phyloP scores from a whole-genome alignment of 1,284 basidiomycete genomes.

The Microbotryum lychnidis-dioicae region DNA sequence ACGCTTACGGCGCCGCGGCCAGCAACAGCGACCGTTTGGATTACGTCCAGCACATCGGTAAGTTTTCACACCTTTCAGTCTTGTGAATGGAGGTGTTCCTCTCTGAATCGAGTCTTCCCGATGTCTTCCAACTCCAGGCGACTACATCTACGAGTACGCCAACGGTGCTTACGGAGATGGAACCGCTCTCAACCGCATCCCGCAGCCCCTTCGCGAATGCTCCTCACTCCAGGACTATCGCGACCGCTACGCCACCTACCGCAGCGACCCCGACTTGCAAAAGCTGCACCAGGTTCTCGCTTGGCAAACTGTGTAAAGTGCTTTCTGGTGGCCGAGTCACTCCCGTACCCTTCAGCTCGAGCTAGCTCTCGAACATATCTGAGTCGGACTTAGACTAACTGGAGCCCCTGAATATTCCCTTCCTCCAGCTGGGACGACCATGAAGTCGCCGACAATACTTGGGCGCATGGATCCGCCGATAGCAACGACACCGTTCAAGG shows the following conservation, averaged over 20 bases:
- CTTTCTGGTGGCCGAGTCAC: not conserved
- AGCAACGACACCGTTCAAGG: slow-evolving; percentile 51
- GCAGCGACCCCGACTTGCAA: slow-evolving; percentile 50
- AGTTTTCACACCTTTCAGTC: slow-evolving; percentile 39
- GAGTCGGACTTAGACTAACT: not conserved
- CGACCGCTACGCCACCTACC: slow-evolving; percentile 53
- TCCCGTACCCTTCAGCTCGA: too few relatives aligned
- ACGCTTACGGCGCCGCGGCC: slow-evolving; percentile 56
- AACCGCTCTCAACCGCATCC: slow-evolving; percentile 34
- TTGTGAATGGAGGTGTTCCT: not conserved
- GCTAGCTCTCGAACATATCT: too few relatives aligned
- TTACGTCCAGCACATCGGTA: slow-evolving; percentile 56
- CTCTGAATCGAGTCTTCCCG: not conserved
- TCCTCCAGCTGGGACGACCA: slow-evolving; percentile 51
- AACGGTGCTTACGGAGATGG: slow-evolving; percentile 40
- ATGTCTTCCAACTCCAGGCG: not conserved
- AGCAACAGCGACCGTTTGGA: slow-evolving; percentile 51
- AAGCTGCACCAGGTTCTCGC: slow-evolving; percentile 50
- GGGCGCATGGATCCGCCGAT: slow-evolving; percentile 56
- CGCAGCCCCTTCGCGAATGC: slow-evolving; percentile 47
- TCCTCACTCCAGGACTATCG: slow-evolving; percentile 58
- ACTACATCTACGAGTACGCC: slow-evolving; percentile 36
- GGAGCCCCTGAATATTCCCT: slow-evolving; percentile 1
- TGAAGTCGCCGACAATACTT: slow-evolving; percentile 56
- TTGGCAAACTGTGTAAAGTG: slow-evolving; percentile 47